phyloP scores from a whole-genome alignment of 495 filamentous ascomycete species.

The Penicillium atrosanguineum region DNA sequence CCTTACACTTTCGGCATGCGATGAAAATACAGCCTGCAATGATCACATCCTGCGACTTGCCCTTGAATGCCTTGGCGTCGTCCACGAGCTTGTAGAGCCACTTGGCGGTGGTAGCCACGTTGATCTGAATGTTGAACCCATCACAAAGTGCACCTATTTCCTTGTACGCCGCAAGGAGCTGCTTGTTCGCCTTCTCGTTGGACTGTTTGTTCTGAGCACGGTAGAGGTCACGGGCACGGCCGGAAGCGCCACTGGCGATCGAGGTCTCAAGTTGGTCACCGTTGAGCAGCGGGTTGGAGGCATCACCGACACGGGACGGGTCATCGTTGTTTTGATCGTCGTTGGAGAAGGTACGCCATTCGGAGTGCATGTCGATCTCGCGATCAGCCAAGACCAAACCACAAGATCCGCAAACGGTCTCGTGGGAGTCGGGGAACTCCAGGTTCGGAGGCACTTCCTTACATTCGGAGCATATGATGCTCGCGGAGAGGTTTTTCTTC shows the following conservation, averaged over 20 bases:
- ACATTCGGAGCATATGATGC: constrained; percentile 83
- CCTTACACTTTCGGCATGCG: constrained; percentile 84
- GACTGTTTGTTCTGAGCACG: constrained; percentile 81
- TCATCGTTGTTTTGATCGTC: constrained; percentile 96
- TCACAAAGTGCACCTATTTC: constrained; percentile 89
- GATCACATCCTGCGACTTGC: constrained; percentile 89
- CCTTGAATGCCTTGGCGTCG: constrained; percentile 89
- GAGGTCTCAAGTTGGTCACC: constrained; percentile 89
- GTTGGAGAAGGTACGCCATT: constrained; percentile 98
- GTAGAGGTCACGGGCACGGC: constrained; percentile 71
- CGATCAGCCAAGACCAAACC: constrained; percentile 88
- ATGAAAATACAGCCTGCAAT: constrained; percentile 97
- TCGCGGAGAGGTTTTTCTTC: constrained; percentile 78
- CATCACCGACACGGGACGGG: constrained; percentile 95
- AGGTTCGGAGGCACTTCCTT: constrained; percentile 86
- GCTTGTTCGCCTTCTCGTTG: constrained; percentile 84
- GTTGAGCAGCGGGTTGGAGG: constrained; percentile 79
- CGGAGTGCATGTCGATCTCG: constrained; percentile 90
- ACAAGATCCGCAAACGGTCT: constrained; percentile 89
- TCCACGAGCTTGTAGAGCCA: constrained; percentile 91
- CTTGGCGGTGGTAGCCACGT: constrained; percentile 82
- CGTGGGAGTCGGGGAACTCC: constrained; percentile 90
- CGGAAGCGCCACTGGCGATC: constrained; percentile 78
- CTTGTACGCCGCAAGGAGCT: constrained; percentile 76
- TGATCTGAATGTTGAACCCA: constrained; percentile 72